Evolutionary conservation across 495 filamentous ascomycete genomes (phyloP).

Genomic region (Hamigera avellanea): DNA sequence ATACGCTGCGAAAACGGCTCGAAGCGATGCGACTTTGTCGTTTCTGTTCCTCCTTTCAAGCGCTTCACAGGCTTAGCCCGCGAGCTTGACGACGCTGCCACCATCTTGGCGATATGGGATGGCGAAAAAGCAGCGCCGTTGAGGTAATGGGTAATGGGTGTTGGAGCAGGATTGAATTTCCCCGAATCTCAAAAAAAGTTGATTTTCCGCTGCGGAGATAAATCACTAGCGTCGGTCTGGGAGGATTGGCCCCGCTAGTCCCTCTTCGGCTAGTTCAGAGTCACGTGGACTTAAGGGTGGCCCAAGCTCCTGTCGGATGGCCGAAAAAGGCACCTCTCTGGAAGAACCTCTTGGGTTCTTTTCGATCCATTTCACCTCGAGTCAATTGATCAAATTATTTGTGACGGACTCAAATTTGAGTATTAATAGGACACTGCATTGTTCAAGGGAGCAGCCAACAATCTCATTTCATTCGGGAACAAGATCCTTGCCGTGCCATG

Average conservation of each 20-base stretch:
- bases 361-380: no score
- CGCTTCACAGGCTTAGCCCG: conserved; percentile 53
- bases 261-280: conserved; percentile 2
- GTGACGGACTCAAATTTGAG: no score
- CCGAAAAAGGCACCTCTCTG: conserved; percentile 7
- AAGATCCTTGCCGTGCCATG: not conserved
- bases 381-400: no score
- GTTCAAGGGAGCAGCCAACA: no score
- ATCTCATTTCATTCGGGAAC: no score
- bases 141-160: no score
- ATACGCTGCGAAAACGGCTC: conserved; percentile 90
- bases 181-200: conserved; percentile 33
- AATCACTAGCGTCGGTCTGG: conserved; percentile 7
- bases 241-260: conserved; percentile 4
- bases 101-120: conserved; percentile 27
- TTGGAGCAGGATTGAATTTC: not conserved
- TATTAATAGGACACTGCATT: no score
- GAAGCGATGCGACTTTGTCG: conserved; percentile 75
- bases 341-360: no score
- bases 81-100: conserved; percentile 49
- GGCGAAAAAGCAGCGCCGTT: conserved; percentile 20
- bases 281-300: conserved; percentile 22
- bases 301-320: conserved; percentile 21
- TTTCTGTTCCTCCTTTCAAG: conserved; percentile 50
- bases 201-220: conserved; percentile 27